Conservation (phyloP, 2,329 filamentous ascomycete genomes). For the Colletotrichum sp. region DNA sequence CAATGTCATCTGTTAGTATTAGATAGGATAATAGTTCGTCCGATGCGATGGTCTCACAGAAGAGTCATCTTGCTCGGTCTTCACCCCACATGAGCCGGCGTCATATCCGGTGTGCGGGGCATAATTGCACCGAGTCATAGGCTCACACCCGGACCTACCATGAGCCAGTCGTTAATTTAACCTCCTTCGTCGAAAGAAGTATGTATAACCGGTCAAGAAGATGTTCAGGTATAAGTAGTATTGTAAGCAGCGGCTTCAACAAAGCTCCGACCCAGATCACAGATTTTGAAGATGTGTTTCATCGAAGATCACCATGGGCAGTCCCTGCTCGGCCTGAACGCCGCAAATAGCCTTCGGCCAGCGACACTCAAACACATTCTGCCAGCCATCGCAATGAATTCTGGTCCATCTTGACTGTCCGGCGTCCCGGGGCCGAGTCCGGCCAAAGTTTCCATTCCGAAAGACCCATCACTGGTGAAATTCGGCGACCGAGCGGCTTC, state of each 20-base stretch:
- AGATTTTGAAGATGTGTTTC: neutral
- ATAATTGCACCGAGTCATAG: neutral
- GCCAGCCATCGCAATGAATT: accelerated
- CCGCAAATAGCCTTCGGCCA: neutral
- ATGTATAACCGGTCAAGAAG: neutral
- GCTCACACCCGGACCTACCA: neutral
- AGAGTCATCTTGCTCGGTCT: neutral
- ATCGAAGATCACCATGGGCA: neutral
- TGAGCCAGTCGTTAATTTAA: neutral
- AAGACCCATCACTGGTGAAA: neutral
- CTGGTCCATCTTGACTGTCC: neutral
- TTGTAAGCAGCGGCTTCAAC: neutral
- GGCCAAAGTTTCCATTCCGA: neutral
- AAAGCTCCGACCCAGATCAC: neutral
- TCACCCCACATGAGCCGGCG: neutral
- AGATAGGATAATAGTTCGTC: slow-evolving; percentile 4
- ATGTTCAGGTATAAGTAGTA: neutral
- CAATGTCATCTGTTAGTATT: neutral
- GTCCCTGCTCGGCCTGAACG: neutral
- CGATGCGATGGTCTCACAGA: neutral
- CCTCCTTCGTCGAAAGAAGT: neutral
- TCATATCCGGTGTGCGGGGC: neutral
- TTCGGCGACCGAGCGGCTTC: neutral
- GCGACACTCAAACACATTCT: accelerated
- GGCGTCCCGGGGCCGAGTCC: neutral